These are phyloP conservation scores for Botrytis porri DNA, from an alignment of 2,329 filamentous ascomycete genomes.

Conservation along the genomic window DNA sequence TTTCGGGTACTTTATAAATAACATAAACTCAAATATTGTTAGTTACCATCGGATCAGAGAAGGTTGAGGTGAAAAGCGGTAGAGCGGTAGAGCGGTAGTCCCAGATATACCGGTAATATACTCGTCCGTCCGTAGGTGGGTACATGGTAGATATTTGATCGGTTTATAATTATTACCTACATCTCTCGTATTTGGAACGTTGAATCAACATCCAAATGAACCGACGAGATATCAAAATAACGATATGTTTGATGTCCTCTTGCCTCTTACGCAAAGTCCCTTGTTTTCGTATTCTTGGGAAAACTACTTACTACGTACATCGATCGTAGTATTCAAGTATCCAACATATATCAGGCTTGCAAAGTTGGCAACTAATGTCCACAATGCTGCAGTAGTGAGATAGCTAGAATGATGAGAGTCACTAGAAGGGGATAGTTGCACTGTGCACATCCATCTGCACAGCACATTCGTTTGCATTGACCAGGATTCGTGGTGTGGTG, in stretches of 20 bases:
- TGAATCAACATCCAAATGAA: not conserved
- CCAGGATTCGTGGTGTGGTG: not conserved
- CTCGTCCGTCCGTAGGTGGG: too few species aligned
- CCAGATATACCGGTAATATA: too few species aligned
- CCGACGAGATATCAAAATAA: not conserved
- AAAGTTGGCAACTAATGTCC: constrained; percentile 8
- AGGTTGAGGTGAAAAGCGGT: not conserved
- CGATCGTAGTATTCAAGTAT: not conserved
- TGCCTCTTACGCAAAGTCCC: not conserved
- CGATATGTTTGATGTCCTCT: not conserved
- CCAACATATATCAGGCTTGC: not conserved
- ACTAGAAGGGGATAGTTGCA: not conserved
- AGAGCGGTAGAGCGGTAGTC: too few species aligned
- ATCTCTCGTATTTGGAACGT: too few species aligned
- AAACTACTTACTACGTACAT: not conserved
- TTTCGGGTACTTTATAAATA: not conserved
- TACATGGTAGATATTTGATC: too few species aligned
- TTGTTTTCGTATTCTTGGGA: not conserved
- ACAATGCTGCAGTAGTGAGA: constrained; percentile 1
- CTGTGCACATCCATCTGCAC: constrained; percentile 5
- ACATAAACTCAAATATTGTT: not conserved
- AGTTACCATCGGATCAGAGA: too few species aligned
- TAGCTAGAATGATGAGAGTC: not conserved
- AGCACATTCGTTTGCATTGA: not conserved
- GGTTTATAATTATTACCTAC: too few species aligned